These are phyloP conservation scores for Candida schatavii DNA, from an alignment of 805 yeast species.

Conservation along the genomic window DNA sequence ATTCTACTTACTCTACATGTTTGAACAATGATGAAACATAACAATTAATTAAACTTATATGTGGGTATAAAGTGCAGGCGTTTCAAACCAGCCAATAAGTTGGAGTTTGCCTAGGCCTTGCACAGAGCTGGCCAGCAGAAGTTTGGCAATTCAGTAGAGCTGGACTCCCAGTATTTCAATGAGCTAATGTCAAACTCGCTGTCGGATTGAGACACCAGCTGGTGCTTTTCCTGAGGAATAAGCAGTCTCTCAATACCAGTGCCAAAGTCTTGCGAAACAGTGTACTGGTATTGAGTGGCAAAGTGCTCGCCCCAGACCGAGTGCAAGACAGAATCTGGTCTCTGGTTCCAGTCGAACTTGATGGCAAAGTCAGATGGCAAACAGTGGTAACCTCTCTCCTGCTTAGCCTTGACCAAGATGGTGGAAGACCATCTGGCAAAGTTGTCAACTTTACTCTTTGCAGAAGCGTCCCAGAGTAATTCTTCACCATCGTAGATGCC, in stretches of 20 bases:
- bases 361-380: constrained; percentile 22
- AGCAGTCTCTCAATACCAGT: background rate
- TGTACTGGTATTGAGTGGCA: constrained; percentile 14
- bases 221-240: background rate
- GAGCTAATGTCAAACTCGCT: constrained; percentile 1
- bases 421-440: constrained; percentile 21
- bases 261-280: constrained; percentile 13
- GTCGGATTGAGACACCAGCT: background rate
- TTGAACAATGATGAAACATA: too few relatives aligned
- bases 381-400: constrained; percentile 18
- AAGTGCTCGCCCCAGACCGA: constrained; percentile 15
- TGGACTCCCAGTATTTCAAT: constrained; percentile 8
- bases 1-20: too few relatives aligned
- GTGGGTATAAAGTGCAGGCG: too few relatives aligned
- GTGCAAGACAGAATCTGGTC: constrained; percentile 12
- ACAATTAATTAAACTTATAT: too few relatives aligned
- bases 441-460: constrained; percentile 10
- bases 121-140: constrained; percentile 11
- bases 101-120: too few relatives aligned
- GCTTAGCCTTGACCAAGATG: constrained; percentile 18
- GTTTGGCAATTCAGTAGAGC: constrained; percentile 9
- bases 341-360: constrained; percentile 13
- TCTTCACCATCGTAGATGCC: constrained; percentile 15
- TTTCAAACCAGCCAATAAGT: too few relatives aligned
- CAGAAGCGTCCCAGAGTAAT: constrained; percentile 11